A percentile compares a stretch with the other conserved stretches of the same genome.
Conservation (phyloP, 495 filamentous ascomycete genomes). For the Tuber indicum region DNA sequence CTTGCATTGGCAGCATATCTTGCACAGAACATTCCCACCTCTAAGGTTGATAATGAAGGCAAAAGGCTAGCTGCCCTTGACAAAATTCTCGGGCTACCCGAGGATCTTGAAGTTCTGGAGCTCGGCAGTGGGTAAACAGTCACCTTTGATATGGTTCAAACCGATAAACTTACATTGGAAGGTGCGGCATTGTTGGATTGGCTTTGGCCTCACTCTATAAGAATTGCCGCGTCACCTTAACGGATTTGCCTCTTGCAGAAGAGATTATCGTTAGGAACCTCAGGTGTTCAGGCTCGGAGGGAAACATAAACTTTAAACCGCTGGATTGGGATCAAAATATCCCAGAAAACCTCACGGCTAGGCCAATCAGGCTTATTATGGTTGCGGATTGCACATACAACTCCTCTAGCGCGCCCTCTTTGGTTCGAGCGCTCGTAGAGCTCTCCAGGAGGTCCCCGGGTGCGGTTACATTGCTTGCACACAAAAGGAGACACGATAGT, state of each 20-base stretch:
- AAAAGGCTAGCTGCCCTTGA: slow-evolving; percentile 27
- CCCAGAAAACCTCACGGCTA: slow-evolving; percentile 42
- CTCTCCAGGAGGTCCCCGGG: slow-evolving; percentile 51
- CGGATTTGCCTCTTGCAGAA: slow-evolving; percentile 73
- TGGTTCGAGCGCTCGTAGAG: slow-evolving; percentile 62
- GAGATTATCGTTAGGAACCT: slow-evolving; percentile 50
- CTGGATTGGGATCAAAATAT: slow-evolving; percentile 68
- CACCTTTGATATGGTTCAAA: not conserved
- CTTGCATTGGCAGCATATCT: slow-evolving; percentile 52
- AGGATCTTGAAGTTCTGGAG: slow-evolving; percentile 58
- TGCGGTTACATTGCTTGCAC: slow-evolving; percentile 61
- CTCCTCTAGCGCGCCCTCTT: slow-evolving; percentile 64
- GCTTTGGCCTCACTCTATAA: slow-evolving; percentile 57
- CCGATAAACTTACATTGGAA: slow-evolving; percentile 22
- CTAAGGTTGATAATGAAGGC: not conserved
- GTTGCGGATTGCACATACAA: slow-evolving; percentile 97
- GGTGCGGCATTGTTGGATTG: slow-evolving; percentile 75
- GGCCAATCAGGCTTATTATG: slow-evolving; percentile 63
- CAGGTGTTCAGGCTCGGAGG: slow-evolving; percentile 41
- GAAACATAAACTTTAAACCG: slow-evolving; percentile 49
- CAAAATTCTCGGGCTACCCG: slow-evolving; percentile 29
- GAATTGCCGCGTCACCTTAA: slow-evolving; percentile 58
- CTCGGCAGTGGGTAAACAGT: slow-evolving; percentile 59
- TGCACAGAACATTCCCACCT: slow-evolving; percentile 22
- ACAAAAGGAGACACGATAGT: slow-evolving; percentile 78